phyloP scores from a whole-genome alignment of 371 early-diverging fungal genomes.

The Syncephalastrum racemosum region DNA sequence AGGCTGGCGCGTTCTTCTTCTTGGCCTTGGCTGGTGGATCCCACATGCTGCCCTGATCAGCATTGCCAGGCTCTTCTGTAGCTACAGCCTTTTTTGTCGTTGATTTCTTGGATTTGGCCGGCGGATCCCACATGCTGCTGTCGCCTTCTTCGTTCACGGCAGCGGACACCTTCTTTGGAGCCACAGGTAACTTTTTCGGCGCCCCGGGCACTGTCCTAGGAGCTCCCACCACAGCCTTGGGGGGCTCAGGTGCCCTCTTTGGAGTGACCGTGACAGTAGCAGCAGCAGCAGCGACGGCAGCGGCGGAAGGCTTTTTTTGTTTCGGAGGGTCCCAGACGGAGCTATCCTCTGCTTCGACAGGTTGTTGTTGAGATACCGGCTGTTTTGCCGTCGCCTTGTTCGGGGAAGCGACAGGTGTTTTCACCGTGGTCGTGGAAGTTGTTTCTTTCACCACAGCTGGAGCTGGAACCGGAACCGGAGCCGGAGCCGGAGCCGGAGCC shows the following conservation, averaged over 20 bases:
- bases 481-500: too few species aligned
- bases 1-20: constrained; percentile 2
- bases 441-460: not conserved
- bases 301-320: too few species aligned
- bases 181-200: not conserved
- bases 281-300: constrained; percentile 42
- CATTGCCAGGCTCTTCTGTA: not conserved
- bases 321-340: too few species aligned
- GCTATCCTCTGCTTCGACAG: too few species aligned
- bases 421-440: not conserved
- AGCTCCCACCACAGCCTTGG: not conserved
- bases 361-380: too few species aligned
- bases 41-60: not conserved
- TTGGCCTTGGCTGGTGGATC: not conserved
- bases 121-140: too few species aligned
- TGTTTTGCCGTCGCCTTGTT: too few species aligned
- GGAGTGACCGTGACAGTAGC: not conserved
- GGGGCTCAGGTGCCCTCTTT: not conserved
- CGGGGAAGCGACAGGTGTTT: too few species aligned
- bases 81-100: not conserved
- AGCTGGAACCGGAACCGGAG: too few species aligned
- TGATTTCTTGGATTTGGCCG: too few species aligned
- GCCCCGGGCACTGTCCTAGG: not conserved
- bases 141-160: not conserved
- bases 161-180: not conserved